Conservation (phyloP, 768 basidiomycete genomes). For the Mycena belliarum region DNA sequence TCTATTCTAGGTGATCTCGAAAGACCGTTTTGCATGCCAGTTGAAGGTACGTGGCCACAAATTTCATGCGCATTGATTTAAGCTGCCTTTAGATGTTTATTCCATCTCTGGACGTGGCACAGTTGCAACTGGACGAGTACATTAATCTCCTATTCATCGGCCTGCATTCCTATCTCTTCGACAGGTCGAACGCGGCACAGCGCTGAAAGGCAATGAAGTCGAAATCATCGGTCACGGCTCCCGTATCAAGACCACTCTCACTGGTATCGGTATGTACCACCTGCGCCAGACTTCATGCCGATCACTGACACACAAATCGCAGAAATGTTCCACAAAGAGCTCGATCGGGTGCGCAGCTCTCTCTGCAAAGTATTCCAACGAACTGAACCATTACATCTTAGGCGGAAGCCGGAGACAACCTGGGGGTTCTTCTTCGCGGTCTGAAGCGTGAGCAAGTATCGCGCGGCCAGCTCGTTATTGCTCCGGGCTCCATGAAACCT, state of each 20-base stretch:
- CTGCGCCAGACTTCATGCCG: background rate
- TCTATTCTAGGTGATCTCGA: constrained; percentile 81
- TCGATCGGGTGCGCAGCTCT: constrained; percentile 71
- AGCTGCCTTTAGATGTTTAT: constrained; percentile 66
- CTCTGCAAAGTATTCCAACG: background rate
- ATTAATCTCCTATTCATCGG: constrained; percentile 25
- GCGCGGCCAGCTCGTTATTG: constrained; percentile 89
- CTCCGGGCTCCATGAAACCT: constrained; percentile 90
- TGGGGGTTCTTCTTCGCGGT: constrained; percentile 96
- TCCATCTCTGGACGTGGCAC: constrained; percentile 99
- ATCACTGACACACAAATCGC: constrained; percentile 1
- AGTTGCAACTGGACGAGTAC: constrained; percentile 90
- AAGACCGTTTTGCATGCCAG: constrained; percentile 94
- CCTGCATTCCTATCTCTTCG: background rate
- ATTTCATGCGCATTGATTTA: background rate
- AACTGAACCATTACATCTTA: constrained; percentile 26
- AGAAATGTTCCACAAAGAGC: constrained; percentile 99
- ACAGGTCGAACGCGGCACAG: constrained; percentile 89
- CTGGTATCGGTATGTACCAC: constrained; percentile 75
- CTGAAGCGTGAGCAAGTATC: constrained; percentile 95
- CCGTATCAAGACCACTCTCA: constrained; percentile 87
- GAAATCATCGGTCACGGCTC: constrained; percentile 88
- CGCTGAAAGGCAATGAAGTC: constrained; percentile 89
- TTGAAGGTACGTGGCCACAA: constrained; percentile 63
- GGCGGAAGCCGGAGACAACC: constrained; percentile 99